Conservation (phyloP, 371 early-diverging fungal genomes). For the Capillidium rhysosporum region DNA sequence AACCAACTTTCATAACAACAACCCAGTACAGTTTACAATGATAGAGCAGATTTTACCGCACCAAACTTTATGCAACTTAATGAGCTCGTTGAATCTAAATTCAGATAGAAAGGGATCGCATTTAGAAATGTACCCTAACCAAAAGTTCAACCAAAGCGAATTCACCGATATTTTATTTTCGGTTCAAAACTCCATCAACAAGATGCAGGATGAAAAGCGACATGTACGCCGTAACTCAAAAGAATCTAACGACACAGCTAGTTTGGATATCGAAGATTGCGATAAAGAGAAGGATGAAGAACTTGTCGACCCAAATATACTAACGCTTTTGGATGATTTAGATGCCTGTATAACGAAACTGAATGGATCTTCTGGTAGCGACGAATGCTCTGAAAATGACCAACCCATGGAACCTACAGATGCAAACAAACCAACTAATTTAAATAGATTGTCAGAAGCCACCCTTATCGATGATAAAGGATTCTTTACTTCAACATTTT, state of each 20-base stretch:
- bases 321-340: constrained; percentile 1
- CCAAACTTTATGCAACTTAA: too few species aligned
- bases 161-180: neutral
- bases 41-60: too few species aligned
- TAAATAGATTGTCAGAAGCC: neutral
- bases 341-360: constrained; percentile 2
- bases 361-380: neutral
- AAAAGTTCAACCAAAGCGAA: neutral
- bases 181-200: neutral
- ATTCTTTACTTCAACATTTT: constrained; percentile 1
- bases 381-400: neutral
- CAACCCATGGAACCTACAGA: too few species aligned
- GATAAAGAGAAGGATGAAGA: neutral
- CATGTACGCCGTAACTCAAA: neutral
- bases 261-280: neutral
- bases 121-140: neutral
- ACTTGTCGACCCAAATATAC: neutral
- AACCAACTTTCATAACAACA: too few species aligned
- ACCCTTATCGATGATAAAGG: neutral
- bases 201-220: neutral
- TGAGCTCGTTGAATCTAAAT: too few species aligned
- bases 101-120: too few species aligned
- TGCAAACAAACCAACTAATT: neutral
- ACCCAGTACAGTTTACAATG: too few species aligned
- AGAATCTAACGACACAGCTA: neutral